phyloP scores from a whole-genome alignment of 768 basidiomycete species.

The Mycena maculata region DNA sequence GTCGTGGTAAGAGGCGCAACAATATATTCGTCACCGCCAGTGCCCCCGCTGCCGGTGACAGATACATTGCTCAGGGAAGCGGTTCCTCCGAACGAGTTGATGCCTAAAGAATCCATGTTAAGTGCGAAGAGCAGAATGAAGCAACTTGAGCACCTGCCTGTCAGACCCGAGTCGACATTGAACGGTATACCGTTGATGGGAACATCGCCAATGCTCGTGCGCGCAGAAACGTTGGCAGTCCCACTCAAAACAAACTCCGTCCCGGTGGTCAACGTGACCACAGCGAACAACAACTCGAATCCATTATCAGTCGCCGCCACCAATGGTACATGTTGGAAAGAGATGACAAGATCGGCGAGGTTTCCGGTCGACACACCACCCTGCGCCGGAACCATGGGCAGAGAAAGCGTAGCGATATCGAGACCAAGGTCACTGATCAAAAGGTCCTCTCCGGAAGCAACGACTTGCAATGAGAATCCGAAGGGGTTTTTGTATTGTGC shows the following conservation, averaged over 20 bases:
- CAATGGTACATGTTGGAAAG: slow-evolving; percentile 67
- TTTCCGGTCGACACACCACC: slow-evolving; percentile 81
- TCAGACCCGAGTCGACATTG: slow-evolving; percentile 65
- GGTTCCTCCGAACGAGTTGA: slow-evolving; percentile 67
- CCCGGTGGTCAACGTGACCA: slow-evolving; percentile 61
- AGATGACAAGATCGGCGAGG: slow-evolving; percentile 66
- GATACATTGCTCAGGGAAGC: slow-evolving; percentile 66
- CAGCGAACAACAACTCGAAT: slow-evolving; percentile 68
- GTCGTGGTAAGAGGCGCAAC: slow-evolving; percentile 66
- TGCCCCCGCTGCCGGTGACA: slow-evolving; percentile 74
- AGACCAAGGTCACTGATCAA: slow-evolving; percentile 59
- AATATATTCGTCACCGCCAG: slow-evolving; percentile 69
- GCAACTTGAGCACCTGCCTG: slow-evolving; percentile 50
- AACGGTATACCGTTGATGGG: slow-evolving; percentile 74
- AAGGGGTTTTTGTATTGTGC: slow-evolving; percentile 80
- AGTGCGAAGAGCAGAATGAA: not conserved
- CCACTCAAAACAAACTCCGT: slow-evolving; percentile 65
- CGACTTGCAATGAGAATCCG: slow-evolving; percentile 77
- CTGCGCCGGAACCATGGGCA: slow-evolving; percentile 60
- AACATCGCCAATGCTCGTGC: slow-evolving; percentile 73
- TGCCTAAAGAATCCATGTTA: slow-evolving; percentile 52
- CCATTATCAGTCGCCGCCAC: slow-evolving; percentile 64
- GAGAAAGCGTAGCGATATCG: slow-evolving; percentile 64
- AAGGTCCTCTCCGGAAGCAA: slow-evolving; percentile 66
- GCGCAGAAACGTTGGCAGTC: slow-evolving; percentile 66